Evolutionary conservation across 163 green algal genomes (phyloP).

Genomic region (Scenedesmus sp.): DNA sequence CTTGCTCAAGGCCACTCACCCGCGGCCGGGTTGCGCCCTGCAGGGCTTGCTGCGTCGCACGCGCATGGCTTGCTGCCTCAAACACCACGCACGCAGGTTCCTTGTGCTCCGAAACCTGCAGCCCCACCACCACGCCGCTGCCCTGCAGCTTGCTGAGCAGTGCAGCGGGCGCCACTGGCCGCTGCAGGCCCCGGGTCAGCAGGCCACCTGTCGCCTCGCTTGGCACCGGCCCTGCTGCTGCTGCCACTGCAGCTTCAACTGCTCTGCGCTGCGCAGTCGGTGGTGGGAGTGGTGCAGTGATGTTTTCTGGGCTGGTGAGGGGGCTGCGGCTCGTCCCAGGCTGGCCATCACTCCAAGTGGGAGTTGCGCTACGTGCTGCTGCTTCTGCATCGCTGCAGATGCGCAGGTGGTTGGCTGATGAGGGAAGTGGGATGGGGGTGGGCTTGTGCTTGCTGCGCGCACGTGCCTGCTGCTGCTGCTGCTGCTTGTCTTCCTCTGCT

Average conservation of each 20-base stretch:
- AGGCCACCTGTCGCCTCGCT: neutral
- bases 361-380: neutral
- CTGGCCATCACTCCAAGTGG: neutral
- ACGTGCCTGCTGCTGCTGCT: neutral
- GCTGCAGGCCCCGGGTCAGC: neutral
- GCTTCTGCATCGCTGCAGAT: neutral
- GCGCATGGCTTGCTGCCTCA: neutral
- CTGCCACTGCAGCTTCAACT: neutral
- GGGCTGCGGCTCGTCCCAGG: neutral
- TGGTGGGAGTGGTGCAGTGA: neutral
- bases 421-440: neutral
- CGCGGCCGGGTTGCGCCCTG: neutral
- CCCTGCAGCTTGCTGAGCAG: neutral
- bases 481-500: neutral
- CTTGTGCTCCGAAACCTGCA: neutral
- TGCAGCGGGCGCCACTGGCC: neutral
- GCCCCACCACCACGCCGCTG: neutral
- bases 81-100: neutral
- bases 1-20: neutral
- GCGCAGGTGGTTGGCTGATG: neutral
- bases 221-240: neutral
- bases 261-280: neutral
- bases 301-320: neutral
- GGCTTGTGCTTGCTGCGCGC: neutral
- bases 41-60: neutral